Evolutionary conservation across 352 stramenopile species (phyloP), one percentile per base, ranked within the genome.

Genomic region (Globisporangium apiculatum): DNA sequence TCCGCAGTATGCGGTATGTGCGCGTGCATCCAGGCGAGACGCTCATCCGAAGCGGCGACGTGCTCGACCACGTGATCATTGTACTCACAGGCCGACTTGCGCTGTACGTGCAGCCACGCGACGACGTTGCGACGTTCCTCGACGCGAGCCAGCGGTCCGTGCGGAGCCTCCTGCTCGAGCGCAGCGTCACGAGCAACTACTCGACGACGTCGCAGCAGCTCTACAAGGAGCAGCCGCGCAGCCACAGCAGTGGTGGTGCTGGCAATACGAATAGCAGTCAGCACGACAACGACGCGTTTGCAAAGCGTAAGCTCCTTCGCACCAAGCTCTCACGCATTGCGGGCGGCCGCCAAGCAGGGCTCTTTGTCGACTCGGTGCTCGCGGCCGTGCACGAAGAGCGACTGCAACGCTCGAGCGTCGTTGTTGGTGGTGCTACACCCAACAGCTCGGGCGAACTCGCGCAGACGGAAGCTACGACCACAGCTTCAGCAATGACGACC

Each of bases 161-260:
- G 15, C 69, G 76, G 35, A 89, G 74, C 56, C 53, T 80, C 1
- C 71, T 77, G 55, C 63, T 87, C 0, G 76, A 89, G 64, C 68
- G 60, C 48, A 76, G 69, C 52, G 74, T 89, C 56, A 72, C 69
- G 10, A 89, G 76, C 55, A 86, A 89, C 51, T 86, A 86, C 66
- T 82, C 76, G 37, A 89, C 76, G 36, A 84, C 79, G 0, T 89
- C 76, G 1, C 70, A 84, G 40, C 75, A 86, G 35, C 64, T 88
- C 3, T 83, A 66, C 54, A 72, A 59, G 14, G 42, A 71, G 10
- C 24, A 31, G 24, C 31, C 54, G 5, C 31, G 58, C 4, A 42
- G 35, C 5, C 10, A 24, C 40, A 4, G 3, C 24, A 46, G n/a
- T 51, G 9, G 11, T 3, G 8, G 7, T 37, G n/a, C 41, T 12